Evolutionary conservation across 169 alveolate genomes (phyloP), one percentile per base, ranked within the genome.

Genomic region (Cryptosporidium baileyi): DNA sequence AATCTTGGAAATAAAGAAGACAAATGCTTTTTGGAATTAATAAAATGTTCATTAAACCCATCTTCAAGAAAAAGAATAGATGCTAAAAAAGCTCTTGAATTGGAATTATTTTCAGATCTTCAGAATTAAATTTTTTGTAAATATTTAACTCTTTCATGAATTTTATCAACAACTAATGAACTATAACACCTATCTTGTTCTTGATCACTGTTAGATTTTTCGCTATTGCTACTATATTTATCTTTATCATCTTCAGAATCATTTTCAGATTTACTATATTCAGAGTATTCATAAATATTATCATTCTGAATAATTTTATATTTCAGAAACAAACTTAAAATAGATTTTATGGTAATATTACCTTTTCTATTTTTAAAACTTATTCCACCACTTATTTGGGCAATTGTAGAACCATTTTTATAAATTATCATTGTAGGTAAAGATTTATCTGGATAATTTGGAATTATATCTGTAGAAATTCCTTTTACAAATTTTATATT

Each of bases 401-500:
- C 80, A 24, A 54, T 80, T 43, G 93, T 90, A 8, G 62, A 26
- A n/a, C 95, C 95, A 43, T 82, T 89, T 57, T 80, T 82, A 45
- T 92, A 92, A n/a, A 92, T 82, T 17, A 92, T 85, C 22, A 92
- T 44, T 1, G 91, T 88, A 1, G 95, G 95, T 9, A 91, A 34
- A 22, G 89, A 90, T n/a, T 60, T 51, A 60, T 89, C 94, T 0
- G 95, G 95, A 62, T 88, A 92, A 67, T 89, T 85, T 30, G 93
- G 93, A 17, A 92, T 61, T 19, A 91, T 62, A 47, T 90, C 82
- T 7, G 52, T 80, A 13, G 85, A 89, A 11, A 90, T 52, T 19
- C 92, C 94, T 61, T 92, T 92, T 3, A 91, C 89, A 82, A 92
- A 92, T 81, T 92, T 92, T 45, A 92, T 65, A 8, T 88, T 82